Evolutionary conservation across 2,329 filamentous ascomycete species (phyloP).

Genomic region (Xenosphaeropsis pyriputrescens): DNA sequence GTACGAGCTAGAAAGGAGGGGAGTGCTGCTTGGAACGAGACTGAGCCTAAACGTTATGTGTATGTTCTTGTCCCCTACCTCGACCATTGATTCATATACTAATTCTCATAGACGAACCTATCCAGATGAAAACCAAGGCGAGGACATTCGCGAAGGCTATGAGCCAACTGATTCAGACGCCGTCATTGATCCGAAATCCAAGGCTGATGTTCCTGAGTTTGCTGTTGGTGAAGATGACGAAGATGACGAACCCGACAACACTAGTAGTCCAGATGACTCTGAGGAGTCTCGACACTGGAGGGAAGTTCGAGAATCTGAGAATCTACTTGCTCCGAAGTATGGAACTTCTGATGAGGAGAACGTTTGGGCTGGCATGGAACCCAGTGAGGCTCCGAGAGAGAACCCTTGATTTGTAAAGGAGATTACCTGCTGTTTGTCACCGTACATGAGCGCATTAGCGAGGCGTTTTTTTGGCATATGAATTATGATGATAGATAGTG

Average conservation of each 20-base stretch:
- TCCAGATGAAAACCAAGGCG: conserved; percentile 15
- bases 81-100: conserved; percentile 1
- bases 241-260: conserved; percentile 13
- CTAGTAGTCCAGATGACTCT: conserved; percentile 19
- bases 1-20: conserved; percentile 47
- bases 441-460: too few species aligned
- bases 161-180: conserved; percentile 29
- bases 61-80: conserved; percentile 21
- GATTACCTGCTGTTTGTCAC: conserved; percentile 11
- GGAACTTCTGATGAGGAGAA: conserved; percentile 18
- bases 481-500: too few species aligned
- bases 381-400: conserved; percentile 11
- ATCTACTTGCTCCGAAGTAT: conserved; percentile 18
- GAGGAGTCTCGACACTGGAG: conserved; percentile 29
- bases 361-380: conserved; percentile 16
- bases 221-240: conserved; percentile 16
- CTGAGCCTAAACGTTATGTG: conserved; percentile 38
- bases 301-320: conserved; percentile 9
- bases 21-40: conserved; percentile 42
- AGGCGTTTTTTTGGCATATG: too few species aligned
- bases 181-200: conserved; percentile 25
- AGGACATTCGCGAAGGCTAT: conserved; percentile 35
- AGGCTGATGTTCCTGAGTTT: conserved; percentile 18
- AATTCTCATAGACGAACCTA: conserved; percentile 26
- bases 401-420: conserved; percentile 13